phyloP scores from a whole-genome alignment of 805 yeast species.

The Saturnispora serradocipensis region DNA sequence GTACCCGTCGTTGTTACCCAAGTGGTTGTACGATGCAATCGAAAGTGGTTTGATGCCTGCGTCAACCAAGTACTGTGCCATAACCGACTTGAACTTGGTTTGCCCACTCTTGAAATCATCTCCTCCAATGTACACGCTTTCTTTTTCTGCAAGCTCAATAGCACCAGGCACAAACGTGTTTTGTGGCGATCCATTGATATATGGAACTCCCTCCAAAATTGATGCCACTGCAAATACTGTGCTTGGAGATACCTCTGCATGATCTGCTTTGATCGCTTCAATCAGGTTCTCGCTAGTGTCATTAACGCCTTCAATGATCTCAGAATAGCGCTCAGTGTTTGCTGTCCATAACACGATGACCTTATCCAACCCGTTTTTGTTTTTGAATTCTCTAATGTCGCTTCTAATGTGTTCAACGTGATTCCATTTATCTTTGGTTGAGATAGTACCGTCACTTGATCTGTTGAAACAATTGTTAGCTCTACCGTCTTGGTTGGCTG shows the following conservation, averaged over 20 bases:
- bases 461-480: constrained; percentile 79
- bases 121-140: constrained; percentile 80
- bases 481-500: constrained; percentile 85
- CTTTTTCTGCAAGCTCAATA: constrained; percentile 74
- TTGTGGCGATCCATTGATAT: constrained; percentile 95
- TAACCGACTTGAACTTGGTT: constrained; percentile 90
- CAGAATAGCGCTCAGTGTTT: constrained; percentile 89
- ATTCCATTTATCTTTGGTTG: constrained; percentile 65
- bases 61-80: constrained; percentile 92
- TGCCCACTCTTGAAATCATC: constrained; percentile 97
- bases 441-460: constrained; percentile 37
- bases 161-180: constrained; percentile 96
- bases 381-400: constrained; percentile 75
- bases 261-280: constrained; percentile 64
- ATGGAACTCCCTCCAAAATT: constrained; percentile 79
- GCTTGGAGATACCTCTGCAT: constrained; percentile 81
- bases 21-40: constrained; percentile 91
- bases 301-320: constrained; percentile 67
- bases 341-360: constrained; percentile 95
- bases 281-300: constrained; percentile 80
- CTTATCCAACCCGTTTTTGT: constrained; percentile 63
- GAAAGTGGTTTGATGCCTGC: constrained; percentile 95
- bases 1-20: constrained; percentile 94
- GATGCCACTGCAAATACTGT: constrained; percentile 92
- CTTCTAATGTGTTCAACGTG: constrained; percentile 81